phyloP scores from a whole-genome alignment of 441 rosid genomes.

The Adansonia gregorii region DNA sequence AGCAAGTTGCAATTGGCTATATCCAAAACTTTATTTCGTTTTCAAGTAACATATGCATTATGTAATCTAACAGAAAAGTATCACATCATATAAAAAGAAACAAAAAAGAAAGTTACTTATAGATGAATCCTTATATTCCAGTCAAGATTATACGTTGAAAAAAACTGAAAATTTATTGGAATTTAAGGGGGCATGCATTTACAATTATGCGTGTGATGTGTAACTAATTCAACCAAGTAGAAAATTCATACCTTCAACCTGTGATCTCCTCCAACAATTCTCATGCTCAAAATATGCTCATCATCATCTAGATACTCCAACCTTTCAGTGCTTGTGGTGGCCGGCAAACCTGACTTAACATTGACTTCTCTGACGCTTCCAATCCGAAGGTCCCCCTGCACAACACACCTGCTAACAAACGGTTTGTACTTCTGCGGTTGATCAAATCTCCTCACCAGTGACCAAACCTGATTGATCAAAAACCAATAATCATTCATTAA shows the following conservation, averaged over 20 bases:
- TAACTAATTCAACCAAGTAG: not conserved
- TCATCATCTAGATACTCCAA: constrained; percentile 83
- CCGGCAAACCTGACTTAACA: constrained; percentile 92
- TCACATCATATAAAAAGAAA: not conserved
- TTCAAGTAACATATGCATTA: not conserved
- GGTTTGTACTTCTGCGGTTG: constrained; percentile 95
- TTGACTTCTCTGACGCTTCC: constrained; percentile 91
- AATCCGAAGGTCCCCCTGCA: constrained; percentile 74
- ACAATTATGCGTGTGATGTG: not conserved
- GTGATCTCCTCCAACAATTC: constrained; percentile 90
- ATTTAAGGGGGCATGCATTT: not conserved
- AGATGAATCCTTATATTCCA: not conserved
- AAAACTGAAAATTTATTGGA: constrained; percentile 1
- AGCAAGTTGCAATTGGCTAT: not conserved
- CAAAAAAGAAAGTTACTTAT: not conserved
- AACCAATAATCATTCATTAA: not conserved
- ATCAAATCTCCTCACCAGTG: constrained; percentile 88
- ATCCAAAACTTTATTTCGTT: not conserved
- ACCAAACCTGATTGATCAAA: constrained; percentile 67
- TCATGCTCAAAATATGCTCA: constrained; percentile 86
- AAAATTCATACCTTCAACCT: constrained; percentile 67
- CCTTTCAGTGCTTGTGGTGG: constrained; percentile 86
- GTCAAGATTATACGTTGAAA: constrained; percentile 3
- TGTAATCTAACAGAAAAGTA: not conserved
- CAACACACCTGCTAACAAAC: constrained; percentile 76